Evolutionary conservation across 106 monocot genomes (phyloP).

Genomic region (Cymbidium sinense): DNA sequence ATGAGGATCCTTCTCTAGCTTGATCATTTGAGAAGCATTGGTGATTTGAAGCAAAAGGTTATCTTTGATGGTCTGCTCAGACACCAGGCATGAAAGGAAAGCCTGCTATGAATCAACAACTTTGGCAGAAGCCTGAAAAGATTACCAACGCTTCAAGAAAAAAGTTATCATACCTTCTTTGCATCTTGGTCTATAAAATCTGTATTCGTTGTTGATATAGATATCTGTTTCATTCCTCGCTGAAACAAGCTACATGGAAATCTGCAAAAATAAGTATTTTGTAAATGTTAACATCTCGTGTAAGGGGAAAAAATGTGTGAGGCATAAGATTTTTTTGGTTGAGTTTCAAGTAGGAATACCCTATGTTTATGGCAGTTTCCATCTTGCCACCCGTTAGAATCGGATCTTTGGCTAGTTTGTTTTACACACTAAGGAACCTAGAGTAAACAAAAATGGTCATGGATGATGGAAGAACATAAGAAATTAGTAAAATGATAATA

Average conservation of each 20-base stretch:
- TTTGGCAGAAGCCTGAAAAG: neutral
- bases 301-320: neutral
- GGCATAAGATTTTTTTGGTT: no score
- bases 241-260: slow-evolving; percentile 76
- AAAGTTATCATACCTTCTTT: no score
- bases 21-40: no score
- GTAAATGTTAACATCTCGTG: neutral
- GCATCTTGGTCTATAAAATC: no score
- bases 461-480: neutral
- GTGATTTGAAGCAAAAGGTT: slow-evolving; percentile 54
- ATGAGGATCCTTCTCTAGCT: no score
- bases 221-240: slow-evolving; percentile 82
- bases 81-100: slow-evolving; percentile 10
- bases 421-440: slow-evolving; percentile 89
- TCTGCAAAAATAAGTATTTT: slow-evolving; percentile 29
- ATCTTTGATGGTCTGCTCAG: slow-evolving; percentile 60
- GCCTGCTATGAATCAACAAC: neutral
- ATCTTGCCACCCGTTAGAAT: slow-evolving; percentile 90
- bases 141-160: slow-evolving; percentile 13
- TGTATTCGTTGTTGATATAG: no score
- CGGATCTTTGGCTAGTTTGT: slow-evolving; percentile 84
- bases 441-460: slow-evolving; percentile 15
- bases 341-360: no score
- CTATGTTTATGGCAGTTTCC: slow-evolving; percentile 90
- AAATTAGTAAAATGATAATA: neutral